Evolutionary conservation across 164 flowering plant genomes (phyloP).

Genomic region (Santalum album): DNA sequence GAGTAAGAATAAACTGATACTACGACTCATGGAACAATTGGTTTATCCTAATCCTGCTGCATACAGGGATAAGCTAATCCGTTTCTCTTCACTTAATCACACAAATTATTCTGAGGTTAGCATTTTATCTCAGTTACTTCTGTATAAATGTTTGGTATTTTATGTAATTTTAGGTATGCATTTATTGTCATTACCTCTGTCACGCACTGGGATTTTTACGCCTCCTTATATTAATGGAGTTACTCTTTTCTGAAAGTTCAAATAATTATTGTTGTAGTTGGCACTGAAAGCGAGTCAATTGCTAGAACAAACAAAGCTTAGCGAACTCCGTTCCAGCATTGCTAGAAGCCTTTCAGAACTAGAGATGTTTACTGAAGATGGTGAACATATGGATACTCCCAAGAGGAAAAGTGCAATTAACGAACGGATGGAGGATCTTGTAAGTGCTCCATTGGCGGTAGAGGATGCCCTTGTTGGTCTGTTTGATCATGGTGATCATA

Average conservation of each 20-base stretch:
- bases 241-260: not conserved
- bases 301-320: constrained; percentile 91
- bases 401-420: constrained; percentile 95
- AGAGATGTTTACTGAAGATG: constrained; percentile 99
- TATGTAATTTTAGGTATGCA: too few relatives aligned
- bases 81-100: constrained; percentile 85
- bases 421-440: constrained; percentile 97
- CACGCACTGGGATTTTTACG: not conserved
- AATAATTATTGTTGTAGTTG: constrained; percentile 40
- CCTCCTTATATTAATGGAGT: not conserved
- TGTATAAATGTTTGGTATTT: too few relatives aligned
- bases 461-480: constrained; percentile 98
- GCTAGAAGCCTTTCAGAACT: constrained; percentile 98
- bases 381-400: constrained; percentile 87
- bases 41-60: constrained; percentile 99
- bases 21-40: constrained; percentile 87
- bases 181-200: not conserved
- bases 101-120: constrained; percentile 92
- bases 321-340: constrained; percentile 94
- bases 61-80: constrained; percentile 81
- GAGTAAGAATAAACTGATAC: constrained; percentile 82
- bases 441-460: constrained; percentile 87
- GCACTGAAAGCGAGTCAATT: constrained; percentile 97
- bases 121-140: constrained; percentile 4
- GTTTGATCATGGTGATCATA: constrained; percentile 97